Percentiles rank a stretch among this genome's conserved stretches.
These are phyloP conservation scores for Colletotrichum sp. DNA, from an alignment of 2,329 filamentous ascomycete species.

Conservation along the genomic window DNA sequence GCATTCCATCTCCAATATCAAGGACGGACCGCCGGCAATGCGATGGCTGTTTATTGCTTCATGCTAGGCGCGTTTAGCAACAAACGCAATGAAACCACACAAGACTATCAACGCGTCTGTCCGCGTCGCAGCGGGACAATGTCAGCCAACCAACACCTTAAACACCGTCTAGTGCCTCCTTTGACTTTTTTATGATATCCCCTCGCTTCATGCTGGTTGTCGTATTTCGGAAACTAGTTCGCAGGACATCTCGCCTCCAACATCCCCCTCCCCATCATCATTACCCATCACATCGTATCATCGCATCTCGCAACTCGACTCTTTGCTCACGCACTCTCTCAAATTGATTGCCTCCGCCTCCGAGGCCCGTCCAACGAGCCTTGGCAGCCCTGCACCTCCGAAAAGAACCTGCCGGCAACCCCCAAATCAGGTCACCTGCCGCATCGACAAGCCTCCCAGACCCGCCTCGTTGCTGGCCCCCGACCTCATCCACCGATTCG, in stretches of 20 bases:
- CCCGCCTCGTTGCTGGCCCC: background rate
- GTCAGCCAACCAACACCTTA: background rate
- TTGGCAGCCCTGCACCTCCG: background rate
- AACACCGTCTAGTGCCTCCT: background rate
- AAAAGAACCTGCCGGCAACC: conserved; percentile 12
- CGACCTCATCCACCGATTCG: background rate
- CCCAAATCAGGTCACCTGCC: conserved; percentile 10
- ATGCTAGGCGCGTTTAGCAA: conserved; percentile 9
- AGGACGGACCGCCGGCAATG: background rate
- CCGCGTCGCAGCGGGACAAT: background rate
- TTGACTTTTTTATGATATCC: background rate
- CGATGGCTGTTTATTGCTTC: background rate
- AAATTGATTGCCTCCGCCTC: conserved; percentile 4
- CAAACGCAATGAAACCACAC: background rate
- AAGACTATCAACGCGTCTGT: conserved; percentile 1
- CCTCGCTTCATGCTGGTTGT: background rate
- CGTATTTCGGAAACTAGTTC: background rate
- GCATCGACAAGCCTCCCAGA: conserved; percentile 1
- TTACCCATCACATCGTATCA: background rate
- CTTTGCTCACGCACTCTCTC: background rate
- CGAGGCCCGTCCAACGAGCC: background rate
- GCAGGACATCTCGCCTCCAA: background rate
- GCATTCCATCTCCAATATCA: background rate
- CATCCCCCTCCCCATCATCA: background rate
- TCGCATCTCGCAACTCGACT: background rate